Conservation (phyloP, 306 rosid species). For the Ormosia semicastrata region DNA sequence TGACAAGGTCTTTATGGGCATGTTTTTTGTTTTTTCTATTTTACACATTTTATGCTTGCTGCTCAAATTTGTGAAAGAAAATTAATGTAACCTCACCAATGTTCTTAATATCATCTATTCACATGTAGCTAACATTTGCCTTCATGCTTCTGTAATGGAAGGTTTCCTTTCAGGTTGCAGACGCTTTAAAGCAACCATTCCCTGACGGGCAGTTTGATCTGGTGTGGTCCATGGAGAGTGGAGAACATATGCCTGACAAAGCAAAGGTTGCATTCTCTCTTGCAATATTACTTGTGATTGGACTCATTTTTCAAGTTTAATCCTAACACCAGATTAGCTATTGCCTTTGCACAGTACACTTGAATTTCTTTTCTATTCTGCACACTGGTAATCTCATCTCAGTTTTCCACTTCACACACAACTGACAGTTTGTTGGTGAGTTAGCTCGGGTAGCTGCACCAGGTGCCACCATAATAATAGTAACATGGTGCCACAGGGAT, state of each 20-base stretch:
- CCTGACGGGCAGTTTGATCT: constrained; percentile 67
- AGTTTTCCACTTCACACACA: background rate
- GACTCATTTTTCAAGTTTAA: background rate
- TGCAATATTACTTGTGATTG: background rate
- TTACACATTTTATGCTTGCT: too few species aligned
- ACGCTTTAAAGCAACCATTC: constrained; percentile 86
- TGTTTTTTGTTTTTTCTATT: too few species aligned
- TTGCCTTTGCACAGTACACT: background rate
- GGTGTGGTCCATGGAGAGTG: constrained; percentile 97
- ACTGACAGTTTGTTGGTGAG: constrained; percentile 75
- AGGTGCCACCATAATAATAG: constrained; percentile 74
- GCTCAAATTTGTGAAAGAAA: background rate
- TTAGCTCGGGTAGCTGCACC: constrained; percentile 92
- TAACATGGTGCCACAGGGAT: constrained; percentile 97
- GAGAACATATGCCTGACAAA: constrained; percentile 97
- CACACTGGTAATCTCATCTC: background rate
- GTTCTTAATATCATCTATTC: background rate
- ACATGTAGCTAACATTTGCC: background rate
- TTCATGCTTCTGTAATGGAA: too few species aligned
- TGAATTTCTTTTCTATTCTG: background rate
- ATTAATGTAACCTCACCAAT: background rate
- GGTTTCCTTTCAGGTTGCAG: constrained; percentile 66
- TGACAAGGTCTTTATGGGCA: constrained; percentile 17
- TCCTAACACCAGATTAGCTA: background rate
- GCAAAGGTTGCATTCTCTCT: constrained; percentile 45